Conservation (phyloP, 257 asterid genomes). For the Coffea eugenioides region DNA sequence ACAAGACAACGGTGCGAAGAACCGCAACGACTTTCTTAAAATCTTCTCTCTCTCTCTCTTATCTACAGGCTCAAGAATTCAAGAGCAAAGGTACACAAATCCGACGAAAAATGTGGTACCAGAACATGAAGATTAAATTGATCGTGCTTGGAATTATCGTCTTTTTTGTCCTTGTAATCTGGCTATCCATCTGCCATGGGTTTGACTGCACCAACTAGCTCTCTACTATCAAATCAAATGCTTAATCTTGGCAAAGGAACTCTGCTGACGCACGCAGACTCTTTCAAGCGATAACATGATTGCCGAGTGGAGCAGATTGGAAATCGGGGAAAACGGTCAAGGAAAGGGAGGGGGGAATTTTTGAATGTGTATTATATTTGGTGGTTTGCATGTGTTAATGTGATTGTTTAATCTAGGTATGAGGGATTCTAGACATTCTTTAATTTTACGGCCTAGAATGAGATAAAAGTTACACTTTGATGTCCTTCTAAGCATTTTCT, state of each 20-base stretch:
- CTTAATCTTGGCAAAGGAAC: not conserved
- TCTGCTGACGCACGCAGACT: not conserved
- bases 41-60: not conserved
- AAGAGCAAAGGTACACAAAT: conserved; percentile 56
- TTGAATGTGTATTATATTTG: not conserved
- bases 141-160: conserved; percentile 68
- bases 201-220: conserved; percentile 63
- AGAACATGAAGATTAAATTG: conserved; percentile 83
- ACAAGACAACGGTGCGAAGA: not conserved
- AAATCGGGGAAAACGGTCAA: not conserved
- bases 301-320: not conserved
- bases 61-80: conserved; percentile 60
- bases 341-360: not conserved
- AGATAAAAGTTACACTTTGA: not conserved
- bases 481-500: conserved; percentile 3
- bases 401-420: conserved; percentile 15
- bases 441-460: conserved; percentile 5
- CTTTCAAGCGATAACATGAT: not conserved
- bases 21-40: not conserved
- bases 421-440: conserved; percentile 21
- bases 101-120: conserved; percentile 84
- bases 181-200: conserved; percentile 77
- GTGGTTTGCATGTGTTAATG: conserved; percentile 7
- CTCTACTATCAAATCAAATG: not conserved
- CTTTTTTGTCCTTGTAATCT: conserved; percentile 57